Conservation (phyloP, 176 grass and related monocot genomes). For the Oryza glumipatula region DNA sequence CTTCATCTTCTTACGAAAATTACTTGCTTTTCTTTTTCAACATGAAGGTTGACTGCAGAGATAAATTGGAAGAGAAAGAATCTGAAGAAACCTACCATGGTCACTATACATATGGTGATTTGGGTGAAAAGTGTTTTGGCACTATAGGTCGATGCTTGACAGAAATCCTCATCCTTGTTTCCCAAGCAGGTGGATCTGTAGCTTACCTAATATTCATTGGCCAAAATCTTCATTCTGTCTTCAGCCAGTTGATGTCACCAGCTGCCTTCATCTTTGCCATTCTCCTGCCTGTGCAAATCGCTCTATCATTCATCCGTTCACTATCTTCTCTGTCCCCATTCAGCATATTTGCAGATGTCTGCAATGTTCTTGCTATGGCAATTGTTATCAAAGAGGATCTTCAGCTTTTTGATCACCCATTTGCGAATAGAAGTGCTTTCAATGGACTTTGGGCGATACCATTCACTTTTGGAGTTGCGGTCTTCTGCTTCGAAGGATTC, state of each 20-base stretch:
- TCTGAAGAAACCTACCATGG: constrained; percentile 34
- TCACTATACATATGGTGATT: constrained; percentile 69
- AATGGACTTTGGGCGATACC: constrained; percentile 72
- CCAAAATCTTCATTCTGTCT: constrained; percentile 84
- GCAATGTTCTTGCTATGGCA: constrained; percentile 84
- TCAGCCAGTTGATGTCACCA: constrained; percentile 51
- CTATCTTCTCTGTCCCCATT: constrained; percentile 77
- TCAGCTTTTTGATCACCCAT: constrained; percentile 59
- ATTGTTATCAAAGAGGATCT: constrained; percentile 87
- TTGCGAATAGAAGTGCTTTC: constrained; percentile 70
- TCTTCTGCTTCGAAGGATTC: constrained; percentile 97
- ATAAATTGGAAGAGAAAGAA: constrained; percentile 60
- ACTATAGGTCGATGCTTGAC: constrained; percentile 66
- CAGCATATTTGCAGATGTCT: constrained; percentile 86
- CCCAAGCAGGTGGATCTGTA: constrained; percentile 75
- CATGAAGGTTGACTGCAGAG: constrained; percentile 79
- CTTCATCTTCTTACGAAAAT: neutral
- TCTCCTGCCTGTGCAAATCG: constrained; percentile 74
- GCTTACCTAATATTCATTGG: constrained; percentile 92
- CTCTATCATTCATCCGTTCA: constrained; percentile 79
- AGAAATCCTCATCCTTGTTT: constrained; percentile 76
- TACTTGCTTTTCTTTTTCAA: constrained; percentile 7
- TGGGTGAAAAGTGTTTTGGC: constrained; percentile 80
- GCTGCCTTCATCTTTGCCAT: constrained; percentile 74
- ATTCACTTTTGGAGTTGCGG: constrained; percentile 68